Evolutionary conservation across 164 flowering plant species (phyloP).

Genomic region (Platanus orientalis): DNA sequence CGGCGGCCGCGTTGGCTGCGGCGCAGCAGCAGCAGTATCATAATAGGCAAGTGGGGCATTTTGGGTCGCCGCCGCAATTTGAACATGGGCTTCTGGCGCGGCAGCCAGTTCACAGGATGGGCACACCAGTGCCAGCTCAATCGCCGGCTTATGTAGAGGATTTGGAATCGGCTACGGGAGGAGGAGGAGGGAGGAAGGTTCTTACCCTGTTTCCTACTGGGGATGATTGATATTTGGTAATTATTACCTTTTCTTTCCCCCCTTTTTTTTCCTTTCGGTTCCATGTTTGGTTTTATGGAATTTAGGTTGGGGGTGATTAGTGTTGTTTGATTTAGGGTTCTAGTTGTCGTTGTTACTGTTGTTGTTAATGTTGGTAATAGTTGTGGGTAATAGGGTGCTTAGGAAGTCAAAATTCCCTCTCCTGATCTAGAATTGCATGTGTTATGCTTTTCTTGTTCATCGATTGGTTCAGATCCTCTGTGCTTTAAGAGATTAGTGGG

Average conservation of each 20-base stretch:
- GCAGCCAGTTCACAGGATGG: slow-evolving; percentile 52
- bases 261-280: slow-evolving; percentile 1
- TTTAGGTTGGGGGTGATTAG: slow-evolving; percentile 3
- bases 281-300: neutral
- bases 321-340: slow-evolving; percentile 8
- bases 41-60: slow-evolving; percentile 60
- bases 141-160: slow-evolving; percentile 49
- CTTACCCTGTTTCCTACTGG: slow-evolving; percentile 92
- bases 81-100: slow-evolving; percentile 66
- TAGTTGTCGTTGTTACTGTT: slow-evolving; percentile 11
- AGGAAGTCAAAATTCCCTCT: slow-evolving; percentile 6
- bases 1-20: slow-evolving; percentile 38
- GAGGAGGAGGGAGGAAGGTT: slow-evolving; percentile 48
- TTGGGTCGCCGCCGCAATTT: slow-evolving; percentile 68
- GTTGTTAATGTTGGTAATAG: neutral
- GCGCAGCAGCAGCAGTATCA: slow-evolving; percentile 45
- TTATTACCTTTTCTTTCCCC: neutral
- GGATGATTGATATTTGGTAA: slow-evolving; percentile 63
- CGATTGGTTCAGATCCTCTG: no score
- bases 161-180: slow-evolving; percentile 47
- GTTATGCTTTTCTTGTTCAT: no score
- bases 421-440: slow-evolving; percentile 6
- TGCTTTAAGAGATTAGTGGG: no score
- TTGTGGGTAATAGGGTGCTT: slow-evolving; percentile 4
- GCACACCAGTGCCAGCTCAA: slow-evolving; percentile 34